These are phyloP conservation scores for Globisporangium splendens DNA, from an alignment of 352 stramenopile genomes.

Conservation along the genomic window DNA sequence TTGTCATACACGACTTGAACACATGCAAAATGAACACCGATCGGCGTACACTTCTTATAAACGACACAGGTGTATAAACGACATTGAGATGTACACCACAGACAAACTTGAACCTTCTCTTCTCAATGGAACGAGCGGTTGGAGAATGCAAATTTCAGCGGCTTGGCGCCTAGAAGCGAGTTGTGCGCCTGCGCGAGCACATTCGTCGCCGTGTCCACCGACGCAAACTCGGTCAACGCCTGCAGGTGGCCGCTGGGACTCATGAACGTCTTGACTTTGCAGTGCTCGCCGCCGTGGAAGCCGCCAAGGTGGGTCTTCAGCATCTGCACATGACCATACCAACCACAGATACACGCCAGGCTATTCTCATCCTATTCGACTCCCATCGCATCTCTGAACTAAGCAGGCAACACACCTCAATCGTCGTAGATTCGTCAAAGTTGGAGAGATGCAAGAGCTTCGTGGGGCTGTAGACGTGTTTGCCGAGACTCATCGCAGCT, in stretches of 20 bases:
- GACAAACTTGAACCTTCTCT: background rate
- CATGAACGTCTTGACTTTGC: conserved; percentile 42
- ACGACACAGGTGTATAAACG: background rate
- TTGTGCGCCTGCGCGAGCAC: conserved; percentile 55
- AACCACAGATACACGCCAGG: background rate
- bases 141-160: conserved; percentile 61
- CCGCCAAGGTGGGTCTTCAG: conserved; percentile 30
- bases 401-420: conserved; percentile 13
- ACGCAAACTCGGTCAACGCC: conserved; percentile 48
- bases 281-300: conserved; percentile 38
- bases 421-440: conserved; percentile 32
- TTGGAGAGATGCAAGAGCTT: conserved; percentile 64
- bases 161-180: conserved; percentile 23
- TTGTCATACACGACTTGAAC: no score
- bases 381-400: no score
- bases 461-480: conserved; percentile 68
- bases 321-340: conserved; percentile 16
- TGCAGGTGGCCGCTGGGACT: conserved; percentile 47
- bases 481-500: conserved; percentile 39
- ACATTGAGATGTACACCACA: background rate
- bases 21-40: background rate
- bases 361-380: background rate
- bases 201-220: conserved; percentile 46
- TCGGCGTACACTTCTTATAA: background rate
- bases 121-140: conserved; percentile 35